These are phyloP conservation scores for Cytospora chrysosperma DNA, from an alignment of 2,329 filamentous ascomycete genomes.

Conservation along the genomic window DNA sequence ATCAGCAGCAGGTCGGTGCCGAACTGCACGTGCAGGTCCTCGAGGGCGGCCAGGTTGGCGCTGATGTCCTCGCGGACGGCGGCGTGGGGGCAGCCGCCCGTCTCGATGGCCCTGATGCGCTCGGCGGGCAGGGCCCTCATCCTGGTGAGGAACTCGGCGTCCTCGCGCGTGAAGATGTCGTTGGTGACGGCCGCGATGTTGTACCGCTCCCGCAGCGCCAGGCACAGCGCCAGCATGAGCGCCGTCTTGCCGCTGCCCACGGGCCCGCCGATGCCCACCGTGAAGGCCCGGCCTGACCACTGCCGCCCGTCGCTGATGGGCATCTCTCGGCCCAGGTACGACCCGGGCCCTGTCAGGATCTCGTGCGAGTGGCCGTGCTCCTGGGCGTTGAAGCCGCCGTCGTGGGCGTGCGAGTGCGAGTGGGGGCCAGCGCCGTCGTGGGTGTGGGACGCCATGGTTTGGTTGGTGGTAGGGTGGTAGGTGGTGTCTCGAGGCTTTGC, in stretches of 20 bases:
- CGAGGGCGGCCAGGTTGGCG: conserved; percentile 87
- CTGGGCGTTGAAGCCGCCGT: conserved; percentile 47
- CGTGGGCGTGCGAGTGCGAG: conserved; percentile 50
- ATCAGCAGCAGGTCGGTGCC: conserved; percentile 83
- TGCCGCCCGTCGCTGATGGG: conserved; percentile 84
- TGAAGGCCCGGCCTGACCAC: conserved; percentile 89
- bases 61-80: conserved; percentile 97
- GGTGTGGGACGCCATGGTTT: conserved; percentile 42
- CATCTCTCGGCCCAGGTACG: conserved; percentile 87
- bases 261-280: conserved; percentile 97
- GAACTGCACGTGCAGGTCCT: conserved; percentile 82
- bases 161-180: conserved; percentile 98
- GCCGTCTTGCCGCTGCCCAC: conserved; percentile 98
- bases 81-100: conserved; percentile 93
- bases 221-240: conserved; percentile 91
- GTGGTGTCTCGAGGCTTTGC: background rate
- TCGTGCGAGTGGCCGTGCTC: conserved; percentile 96
- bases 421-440: conserved; percentile 51
- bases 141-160: conserved; percentile 93
- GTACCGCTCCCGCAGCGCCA: conserved; percentile 74
- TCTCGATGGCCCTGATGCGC: conserved; percentile 94
- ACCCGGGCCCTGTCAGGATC: conserved; percentile 90
- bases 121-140: conserved; percentile 77
- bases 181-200: conserved; percentile 95
- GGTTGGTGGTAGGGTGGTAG: background rate